Percentiles rank a stretch among this genome's conserved stretches.
Conservation (phyloP, 208 protist species). For the Wallacemonas rigidus region DNA sequence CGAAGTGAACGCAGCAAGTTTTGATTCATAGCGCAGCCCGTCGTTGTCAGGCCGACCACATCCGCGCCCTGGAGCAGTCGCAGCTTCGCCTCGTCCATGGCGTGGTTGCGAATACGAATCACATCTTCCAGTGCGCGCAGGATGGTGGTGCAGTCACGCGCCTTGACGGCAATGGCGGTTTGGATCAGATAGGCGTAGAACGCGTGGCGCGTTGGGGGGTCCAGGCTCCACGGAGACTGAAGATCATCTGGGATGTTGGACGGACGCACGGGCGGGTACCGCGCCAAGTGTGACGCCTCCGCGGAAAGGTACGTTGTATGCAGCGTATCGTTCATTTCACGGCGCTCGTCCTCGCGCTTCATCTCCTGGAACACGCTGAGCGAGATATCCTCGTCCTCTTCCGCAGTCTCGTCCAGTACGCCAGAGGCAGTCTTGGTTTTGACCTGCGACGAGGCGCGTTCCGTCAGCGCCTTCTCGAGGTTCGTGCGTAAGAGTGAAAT, state of each 20-base stretch:
- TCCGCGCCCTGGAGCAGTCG: constrained; percentile 77
- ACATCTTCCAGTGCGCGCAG: constrained; percentile 75
- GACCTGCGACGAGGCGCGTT: background rate
- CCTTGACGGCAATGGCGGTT: constrained; percentile 71
- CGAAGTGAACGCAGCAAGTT: constrained; percentile 82
- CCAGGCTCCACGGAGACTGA: constrained; percentile 84
- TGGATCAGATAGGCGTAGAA: constrained; percentile 89
- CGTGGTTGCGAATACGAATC: constrained; percentile 79
- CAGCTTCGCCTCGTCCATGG: constrained; percentile 79
- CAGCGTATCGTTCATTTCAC: constrained; percentile 72
- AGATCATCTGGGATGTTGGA: constrained; percentile 67
- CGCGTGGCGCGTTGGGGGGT: constrained; percentile 66
- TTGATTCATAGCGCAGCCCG: constrained; percentile 91
- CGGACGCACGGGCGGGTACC: constrained; percentile 52
- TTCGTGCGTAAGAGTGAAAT: constrained; percentile 30
- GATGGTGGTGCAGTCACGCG: constrained; percentile 69
- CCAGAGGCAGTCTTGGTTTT: constrained; percentile 17
- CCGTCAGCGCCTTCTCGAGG: constrained; percentile 11
- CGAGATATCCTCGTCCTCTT: constrained; percentile 69
- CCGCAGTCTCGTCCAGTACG: constrained; percentile 17
- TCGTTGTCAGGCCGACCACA: constrained; percentile 94
- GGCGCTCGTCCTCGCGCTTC: constrained; percentile 76
- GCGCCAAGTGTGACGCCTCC: constrained; percentile 67
- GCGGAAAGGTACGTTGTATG: constrained; percentile 73
- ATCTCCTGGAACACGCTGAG: constrained; percentile 90